These are phyloP conservation scores for Sparassis latifolia DNA, from an alignment of 1,284 basidiomycete genomes.

Conservation along the genomic window DNA sequence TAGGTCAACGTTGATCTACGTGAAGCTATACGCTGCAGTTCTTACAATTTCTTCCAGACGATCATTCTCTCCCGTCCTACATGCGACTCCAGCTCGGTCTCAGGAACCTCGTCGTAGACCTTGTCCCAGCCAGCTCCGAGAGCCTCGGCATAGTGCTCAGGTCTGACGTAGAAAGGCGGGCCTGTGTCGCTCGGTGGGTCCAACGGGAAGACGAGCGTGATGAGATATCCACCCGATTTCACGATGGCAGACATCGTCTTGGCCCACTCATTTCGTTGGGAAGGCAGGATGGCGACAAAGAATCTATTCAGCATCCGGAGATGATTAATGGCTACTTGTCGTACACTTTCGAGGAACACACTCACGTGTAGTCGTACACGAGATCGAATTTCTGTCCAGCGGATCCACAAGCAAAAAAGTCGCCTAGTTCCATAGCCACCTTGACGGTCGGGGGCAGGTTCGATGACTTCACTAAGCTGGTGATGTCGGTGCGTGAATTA, in stretches of 20 bases:
- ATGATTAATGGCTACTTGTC: neutral
- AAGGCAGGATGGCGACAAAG: conserved; percentile 63
- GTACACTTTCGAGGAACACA: conserved; percentile 7
- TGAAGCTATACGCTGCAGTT: no score
- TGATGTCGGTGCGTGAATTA: neutral
- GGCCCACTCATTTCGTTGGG: conserved; percentile 51
- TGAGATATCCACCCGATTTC: conserved; percentile 53
- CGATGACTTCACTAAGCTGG: neutral
- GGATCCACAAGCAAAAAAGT: conserved; percentile 44
- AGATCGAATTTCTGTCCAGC: conserved; percentile 42
- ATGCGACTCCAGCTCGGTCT: conserved; percentile 31
- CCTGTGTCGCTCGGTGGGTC: conserved; percentile 43
- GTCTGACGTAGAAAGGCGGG: conserved; percentile 57
- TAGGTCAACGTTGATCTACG: no score
- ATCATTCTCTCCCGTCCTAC: conserved; percentile 41
- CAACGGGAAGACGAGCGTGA: conserved; percentile 52
- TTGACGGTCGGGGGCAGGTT: conserved; percentile 9
- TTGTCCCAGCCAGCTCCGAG: conserved; percentile 50
- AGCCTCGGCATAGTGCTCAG: conserved; percentile 50
- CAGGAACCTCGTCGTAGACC: conserved; percentile 45
- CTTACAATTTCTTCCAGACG: conserved; percentile 38
- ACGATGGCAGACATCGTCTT: conserved; percentile 47
- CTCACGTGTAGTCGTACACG: conserved; percentile 66
- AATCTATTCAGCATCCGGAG: conserved; percentile 32
- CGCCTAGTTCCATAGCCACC: conserved; percentile 33